phyloP scores from a whole-genome alignment of 176 grass and related monocot species.

The Alopecurus myosuroides region DNA sequence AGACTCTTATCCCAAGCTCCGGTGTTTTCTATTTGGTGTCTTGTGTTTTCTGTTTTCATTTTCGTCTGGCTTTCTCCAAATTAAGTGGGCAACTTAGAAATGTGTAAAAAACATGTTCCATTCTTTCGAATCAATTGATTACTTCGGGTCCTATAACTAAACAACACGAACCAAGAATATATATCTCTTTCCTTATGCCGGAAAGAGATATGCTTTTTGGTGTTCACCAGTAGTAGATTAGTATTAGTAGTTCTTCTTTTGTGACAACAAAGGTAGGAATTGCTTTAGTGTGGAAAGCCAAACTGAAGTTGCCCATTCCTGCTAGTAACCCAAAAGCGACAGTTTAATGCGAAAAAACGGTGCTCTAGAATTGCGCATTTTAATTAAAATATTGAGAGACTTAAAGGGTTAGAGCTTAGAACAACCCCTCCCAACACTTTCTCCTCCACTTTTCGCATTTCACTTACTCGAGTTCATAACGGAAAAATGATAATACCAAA shows the following conservation, averaged over 20 bases:
- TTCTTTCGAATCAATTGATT: conserved; percentile 3
- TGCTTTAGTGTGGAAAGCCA: conserved; percentile 37
- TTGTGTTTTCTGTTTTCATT: too few relatives aligned
- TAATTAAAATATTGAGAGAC: not conserved
- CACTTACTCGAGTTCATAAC: not conserved
- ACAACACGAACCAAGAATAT: conserved; percentile 19
- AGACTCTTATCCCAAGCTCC: too few relatives aligned
- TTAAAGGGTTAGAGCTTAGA: not conserved
- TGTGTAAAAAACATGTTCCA: conserved; percentile 26
- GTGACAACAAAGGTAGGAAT: conserved; percentile 21
- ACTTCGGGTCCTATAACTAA: conserved; percentile 15
- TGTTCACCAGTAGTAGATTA: not conserved
- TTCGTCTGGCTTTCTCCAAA: too few relatives aligned
- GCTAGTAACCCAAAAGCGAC: conserved; percentile 8
- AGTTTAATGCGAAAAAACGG: not conserved
- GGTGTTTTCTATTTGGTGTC: too few relatives aligned
- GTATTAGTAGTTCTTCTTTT: not conserved
- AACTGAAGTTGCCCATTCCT: conserved; percentile 6
- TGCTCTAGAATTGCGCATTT: conserved; percentile 5
- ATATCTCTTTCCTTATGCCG: conserved; percentile 1
- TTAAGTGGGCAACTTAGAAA: too few relatives aligned
- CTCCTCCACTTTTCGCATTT: not conserved
- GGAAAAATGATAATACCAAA: not conserved
- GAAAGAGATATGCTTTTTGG: conserved; percentile 36
- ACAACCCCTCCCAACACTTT: not conserved